Evolutionary conservation across 2,329 filamentous ascomycete genomes (phyloP).

Genomic region (Grosmannia clavigera): DNA sequence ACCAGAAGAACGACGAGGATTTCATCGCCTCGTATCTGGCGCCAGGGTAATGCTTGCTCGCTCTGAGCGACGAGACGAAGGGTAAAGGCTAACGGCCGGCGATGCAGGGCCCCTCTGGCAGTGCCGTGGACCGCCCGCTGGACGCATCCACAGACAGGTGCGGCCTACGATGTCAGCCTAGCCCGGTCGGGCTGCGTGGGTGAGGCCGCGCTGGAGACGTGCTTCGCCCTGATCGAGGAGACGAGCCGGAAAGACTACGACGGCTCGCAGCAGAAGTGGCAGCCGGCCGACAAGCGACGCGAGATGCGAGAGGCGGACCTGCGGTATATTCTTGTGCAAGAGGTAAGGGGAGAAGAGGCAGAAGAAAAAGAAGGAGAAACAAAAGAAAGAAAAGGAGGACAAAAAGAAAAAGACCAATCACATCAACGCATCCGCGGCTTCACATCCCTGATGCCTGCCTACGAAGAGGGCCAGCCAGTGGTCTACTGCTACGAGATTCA

Average conservation of each 20-base stretch:
- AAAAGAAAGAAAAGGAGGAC: not conserved
- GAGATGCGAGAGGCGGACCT: conserved; percentile 60
- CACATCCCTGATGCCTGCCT: conserved; percentile 59
- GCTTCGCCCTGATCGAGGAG: conserved; percentile 44
- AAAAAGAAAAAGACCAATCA: not conserved
- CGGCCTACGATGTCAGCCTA: conserved; percentile 32
- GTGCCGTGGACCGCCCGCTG: conserved; percentile 25
- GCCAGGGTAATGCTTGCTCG: conserved; percentile 25
- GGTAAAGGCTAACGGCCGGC: not conserved
- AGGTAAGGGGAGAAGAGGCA: not conserved
- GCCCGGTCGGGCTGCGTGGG: conserved; percentile 25
- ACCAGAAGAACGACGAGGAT: conserved; percentile 30
- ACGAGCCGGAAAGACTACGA: conserved; percentile 56
- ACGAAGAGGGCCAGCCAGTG: conserved; percentile 52
- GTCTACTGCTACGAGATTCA: conserved; percentile 75
- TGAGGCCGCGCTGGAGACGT: conserved; percentile 34
- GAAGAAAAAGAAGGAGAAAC: not conserved
- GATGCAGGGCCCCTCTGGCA: not conserved
- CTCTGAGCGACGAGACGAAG: too few species aligned
- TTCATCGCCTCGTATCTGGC: conserved; percentile 37
- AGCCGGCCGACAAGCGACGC: conserved; percentile 41
- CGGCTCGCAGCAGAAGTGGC: conserved; percentile 50
- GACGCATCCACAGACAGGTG: conserved; percentile 35
- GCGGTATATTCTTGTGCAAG: conserved; percentile 51
- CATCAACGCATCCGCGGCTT: conserved; percentile 35